A percentile compares a stretch with the other conserved stretches of the same genome.
phyloP scores from a whole-genome alignment of 2,329 filamentous ascomycete species.

The Dactylellina drechsleri region DNA sequence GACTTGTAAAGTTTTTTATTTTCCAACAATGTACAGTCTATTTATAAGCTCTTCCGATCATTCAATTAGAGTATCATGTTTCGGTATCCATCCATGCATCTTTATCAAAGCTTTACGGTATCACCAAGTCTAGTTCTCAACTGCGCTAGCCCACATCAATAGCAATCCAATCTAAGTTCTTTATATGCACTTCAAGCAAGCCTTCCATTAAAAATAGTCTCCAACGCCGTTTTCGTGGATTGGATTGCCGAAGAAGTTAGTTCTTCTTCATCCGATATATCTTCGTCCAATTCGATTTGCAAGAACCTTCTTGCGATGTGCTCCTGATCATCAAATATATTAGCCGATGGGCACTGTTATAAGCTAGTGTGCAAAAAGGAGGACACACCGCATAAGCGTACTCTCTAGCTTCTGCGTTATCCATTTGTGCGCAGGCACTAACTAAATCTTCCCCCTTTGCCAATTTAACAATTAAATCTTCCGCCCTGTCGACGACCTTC shows the following conservation, averaged over 20 bases:
- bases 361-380: not conserved
- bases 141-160: no score
- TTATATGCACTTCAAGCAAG: slow-evolving; percentile 20
- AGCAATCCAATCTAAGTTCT: no score
- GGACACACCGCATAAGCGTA: slow-evolving; percentile 71
- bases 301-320: slow-evolving; percentile 37
- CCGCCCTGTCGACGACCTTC: slow-evolving; percentile 78
- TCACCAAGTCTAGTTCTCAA: no score
- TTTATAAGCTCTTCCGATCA: no score
- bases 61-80: no score
- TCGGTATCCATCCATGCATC: no score
- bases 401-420: slow-evolving; percentile 71
- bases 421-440: slow-evolving; percentile 75
- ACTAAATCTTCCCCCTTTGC: slow-evolving; percentile 80
- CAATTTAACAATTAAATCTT: slow-evolving; percentile 75
- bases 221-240: slow-evolving; percentile 17
- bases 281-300: slow-evolving; percentile 30
- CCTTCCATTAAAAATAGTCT: slow-evolving; percentile 43
- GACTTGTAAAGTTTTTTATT: no score
- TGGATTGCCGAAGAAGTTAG: not conserved
- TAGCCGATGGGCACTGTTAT: not conserved
- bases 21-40: no score
- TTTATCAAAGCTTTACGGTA: no score
- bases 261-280: slow-evolving; percentile 28
- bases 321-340: slow-evolving; percentile 18